Base-by-base conservation (phyloP, 2,329 filamentous ascomycete species). In the Xylaria sp. region DNA sequence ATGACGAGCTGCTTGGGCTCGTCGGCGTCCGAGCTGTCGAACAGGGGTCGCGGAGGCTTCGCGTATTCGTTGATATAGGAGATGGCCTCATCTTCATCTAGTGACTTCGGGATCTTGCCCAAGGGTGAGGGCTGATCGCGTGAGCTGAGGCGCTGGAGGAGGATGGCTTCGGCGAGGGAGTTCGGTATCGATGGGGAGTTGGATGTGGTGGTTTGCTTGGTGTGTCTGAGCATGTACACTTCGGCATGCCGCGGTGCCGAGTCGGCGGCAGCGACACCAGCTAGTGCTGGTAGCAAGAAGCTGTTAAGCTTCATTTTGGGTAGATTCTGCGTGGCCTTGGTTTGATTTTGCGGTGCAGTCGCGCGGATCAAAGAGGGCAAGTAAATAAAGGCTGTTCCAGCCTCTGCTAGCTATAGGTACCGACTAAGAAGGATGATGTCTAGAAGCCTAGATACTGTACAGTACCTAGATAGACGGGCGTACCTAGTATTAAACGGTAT, bases 1-100 rank as follows among this genome's bases (percentile, higher is more conserved):
- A 89, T 76, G 25, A 90, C 75, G 38, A 90, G 79, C 74, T 91
- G 87, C 54, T 75, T 78, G 4, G 81, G 79, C 49, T 75, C 70
- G 10, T 62, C 60, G 17, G 71, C 66, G 10, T 75, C 70, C 4
- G 70, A 58, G 3, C 65, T 64, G n/a, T 71, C 75, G 44, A 74
- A 75, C 67, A 91, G 87, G 33, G 91, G 76, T 19, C 79, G 72
- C 6, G 82, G 75, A 29, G 77, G 71, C 64, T 83, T 85, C 64
- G 87, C 88, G 73, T 86, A 90, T 51, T 77, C 77, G 70, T 87
- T 85, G 70, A 92, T 78, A 67, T 85, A 77, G 49, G 79, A 77
- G 38, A 91, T 75, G 8, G 84, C 81, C 37, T 76, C 76, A 41
- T 85, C 80, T 59, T 82, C 77, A 46, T 78, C 72, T 61, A 78